Percentiles rank a stretch among this genome's conserved stretches.
Conservation (phyloP, 495 filamentous ascomycete genomes). For the Penicillium tannophilum region DNA sequence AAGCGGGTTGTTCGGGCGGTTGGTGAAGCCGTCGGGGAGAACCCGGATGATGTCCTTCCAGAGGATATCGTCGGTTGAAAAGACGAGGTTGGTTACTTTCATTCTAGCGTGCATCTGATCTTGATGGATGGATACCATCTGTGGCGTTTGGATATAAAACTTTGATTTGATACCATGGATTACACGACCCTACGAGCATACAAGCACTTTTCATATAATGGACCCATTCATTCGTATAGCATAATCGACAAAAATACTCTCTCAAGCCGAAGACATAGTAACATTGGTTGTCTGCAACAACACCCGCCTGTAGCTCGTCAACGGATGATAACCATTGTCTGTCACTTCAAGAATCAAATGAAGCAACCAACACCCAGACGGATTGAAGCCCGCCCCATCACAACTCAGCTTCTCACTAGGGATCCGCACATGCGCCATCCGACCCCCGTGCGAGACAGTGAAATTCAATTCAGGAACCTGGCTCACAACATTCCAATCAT, state of each 20-base stretch:
- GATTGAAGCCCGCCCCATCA: slow-evolving; percentile 23
- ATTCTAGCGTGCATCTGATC: slow-evolving; percentile 24
- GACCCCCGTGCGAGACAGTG: slow-evolving; percentile 26
- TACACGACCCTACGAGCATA: slow-evolving; percentile 12
- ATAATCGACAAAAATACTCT: background rate
- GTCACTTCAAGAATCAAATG: slow-evolving; percentile 47
- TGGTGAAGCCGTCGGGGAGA: slow-evolving; percentile 62
- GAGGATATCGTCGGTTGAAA: slow-evolving; percentile 34
- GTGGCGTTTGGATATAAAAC: slow-evolving; percentile 15
- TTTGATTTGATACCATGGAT: slow-evolving; percentile 20
- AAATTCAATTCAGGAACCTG: slow-evolving; percentile 42
- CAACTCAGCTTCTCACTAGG: slow-evolving; percentile 36
- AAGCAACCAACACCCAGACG: slow-evolving; percentile 22
- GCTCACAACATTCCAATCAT: slow-evolving; percentile 38
- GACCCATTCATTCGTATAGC: slow-evolving; percentile 34
- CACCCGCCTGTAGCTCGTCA: slow-evolving; percentile 45
- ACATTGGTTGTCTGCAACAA: slow-evolving; percentile 41
- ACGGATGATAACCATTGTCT: slow-evolving; percentile 33
- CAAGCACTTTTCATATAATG: background rate
- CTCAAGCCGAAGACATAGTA: slow-evolving; percentile 23
- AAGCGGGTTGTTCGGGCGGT: slow-evolving; percentile 73
- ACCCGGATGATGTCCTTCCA: slow-evolving; percentile 46
- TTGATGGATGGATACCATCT: slow-evolving; percentile 12
- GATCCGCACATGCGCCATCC: slow-evolving; percentile 35
- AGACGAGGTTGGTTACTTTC: background rate